A percentile compares a stretch with the other conserved stretches of the same genome.
Conservation (phyloP, 257 asterid genomes). For the Thymus mandschuricus region DNA sequence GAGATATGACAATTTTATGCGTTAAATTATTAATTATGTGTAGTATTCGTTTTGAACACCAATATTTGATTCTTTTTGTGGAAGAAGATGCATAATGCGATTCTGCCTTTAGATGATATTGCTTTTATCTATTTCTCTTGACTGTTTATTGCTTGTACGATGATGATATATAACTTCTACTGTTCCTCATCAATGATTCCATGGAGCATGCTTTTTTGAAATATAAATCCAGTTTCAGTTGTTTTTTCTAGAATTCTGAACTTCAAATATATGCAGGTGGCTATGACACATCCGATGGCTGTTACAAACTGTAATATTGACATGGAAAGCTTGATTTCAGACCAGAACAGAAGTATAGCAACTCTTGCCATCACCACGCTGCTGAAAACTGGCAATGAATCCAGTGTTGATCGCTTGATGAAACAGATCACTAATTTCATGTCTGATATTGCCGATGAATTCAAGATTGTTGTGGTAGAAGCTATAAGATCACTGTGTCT, state of each 20-base stretch:
- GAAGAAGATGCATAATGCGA: constrained; percentile 11
- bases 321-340: constrained; percentile 96
- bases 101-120: neutral
- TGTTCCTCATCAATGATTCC: neutral
- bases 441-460: constrained; percentile 98
- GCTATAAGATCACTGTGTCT: constrained; percentile 92
- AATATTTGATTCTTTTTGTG: constrained; percentile 9
- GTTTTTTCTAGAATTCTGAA: constrained; percentile 12
- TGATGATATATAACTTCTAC: constrained; percentile 10
- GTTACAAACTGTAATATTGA: constrained; percentile 94
- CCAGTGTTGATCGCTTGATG: constrained; percentile 94
- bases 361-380: constrained; percentile 74
- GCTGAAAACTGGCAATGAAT: constrained; percentile 92
- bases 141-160: constrained; percentile 21
- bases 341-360: constrained; percentile 64
- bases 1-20: neutral
- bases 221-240: constrained; percentile 1
- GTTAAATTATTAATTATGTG: constrained; percentile 1
- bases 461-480: constrained; percentile 95
- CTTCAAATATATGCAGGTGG: constrained; percentile 64
- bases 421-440: constrained; percentile 91
- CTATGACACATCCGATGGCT: constrained; percentile 94
- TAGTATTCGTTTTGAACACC: neutral
- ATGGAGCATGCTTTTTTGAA: neutral
- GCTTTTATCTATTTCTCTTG: neutral